These are phyloP conservation scores for Boletales sp. DNA, from an alignment of 768 basidiomycete species.

Conservation along the genomic window DNA sequence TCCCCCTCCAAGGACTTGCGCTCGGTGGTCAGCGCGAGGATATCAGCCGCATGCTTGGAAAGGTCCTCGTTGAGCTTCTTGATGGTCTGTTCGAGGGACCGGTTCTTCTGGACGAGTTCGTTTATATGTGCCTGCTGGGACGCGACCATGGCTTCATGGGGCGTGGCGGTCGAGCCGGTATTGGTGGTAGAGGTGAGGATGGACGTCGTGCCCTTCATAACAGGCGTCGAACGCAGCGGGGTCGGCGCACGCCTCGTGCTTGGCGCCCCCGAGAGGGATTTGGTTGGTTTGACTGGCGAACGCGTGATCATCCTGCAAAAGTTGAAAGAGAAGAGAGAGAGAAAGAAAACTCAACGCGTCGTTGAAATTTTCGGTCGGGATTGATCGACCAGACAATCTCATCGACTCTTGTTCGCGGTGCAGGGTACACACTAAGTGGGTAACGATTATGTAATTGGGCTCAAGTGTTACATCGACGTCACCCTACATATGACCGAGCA, in stretches of 20 bases:
- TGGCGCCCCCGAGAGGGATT: constrained; percentile 5
- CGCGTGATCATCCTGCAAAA: constrained; percentile 23
- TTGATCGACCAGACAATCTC: constrained; percentile 6
- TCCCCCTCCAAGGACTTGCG: constrained; percentile 31
- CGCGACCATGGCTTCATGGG: constrained; percentile 48
- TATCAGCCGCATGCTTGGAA: constrained; percentile 27
- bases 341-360: no score
- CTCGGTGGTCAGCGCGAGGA: constrained; percentile 38
- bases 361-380: background rate
- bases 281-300: constrained; percentile 24
- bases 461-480: no score
- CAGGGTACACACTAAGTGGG: no score
- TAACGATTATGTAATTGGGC: constrained; percentile 14
- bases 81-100: constrained; percentile 58
- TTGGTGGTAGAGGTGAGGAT: constrained; percentile 26
- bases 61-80: constrained; percentile 53
- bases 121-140: constrained; percentile 67
- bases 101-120: constrained; percentile 68
- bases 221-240: constrained; percentile 17
- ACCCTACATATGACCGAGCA: constrained; percentile 35
- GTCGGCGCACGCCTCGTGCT: constrained; percentile 17
- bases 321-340: background rate
- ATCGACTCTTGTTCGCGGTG: background rate
- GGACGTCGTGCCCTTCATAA: constrained; percentile 20
- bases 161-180: constrained; percentile 30